Base-by-base conservation (phyloP, 805 yeast genomes). In the Starmera caribaea region DNA sequence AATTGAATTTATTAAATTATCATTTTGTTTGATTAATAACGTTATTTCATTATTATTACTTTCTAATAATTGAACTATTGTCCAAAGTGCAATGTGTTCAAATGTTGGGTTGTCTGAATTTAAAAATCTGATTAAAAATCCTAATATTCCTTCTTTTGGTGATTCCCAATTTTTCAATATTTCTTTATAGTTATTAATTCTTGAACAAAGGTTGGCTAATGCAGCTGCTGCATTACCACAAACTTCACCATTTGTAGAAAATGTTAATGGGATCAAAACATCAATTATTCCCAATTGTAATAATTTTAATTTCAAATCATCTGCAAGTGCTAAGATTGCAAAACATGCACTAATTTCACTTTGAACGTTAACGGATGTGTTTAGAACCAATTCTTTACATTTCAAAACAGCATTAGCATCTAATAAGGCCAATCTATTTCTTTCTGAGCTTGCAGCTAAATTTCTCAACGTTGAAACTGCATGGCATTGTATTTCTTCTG, bases 151-250 rank as follows among this genome's bases (percentile, higher is more conserved):
- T 43, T 86, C 88, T 38, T 73, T 75, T 34, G 95, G 95, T 43
- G 67, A 66, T 16, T 73, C 67, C 94, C 97, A 92, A 48, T 79
- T 73, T 40, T 76, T 73, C 42, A 87, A 71, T 44, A 92, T 85
- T 47, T 81, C 79, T 43, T 79, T 73, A 61, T 89, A 89, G 51
- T 86, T 89, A 51, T 74, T 75, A 30, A 90, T 86, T 62, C 96
- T 78, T 5, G 97, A 88, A 49, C 96, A 87, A 51, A 92, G 68
- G 57, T 92, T 92, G 27, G 98, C 98, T 49, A 92, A 72, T 2
- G 98, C 97, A 30, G 98, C 98, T 13, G 97, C 98, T 2, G 96
- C 84, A 62, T 92, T 92, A 41, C 98, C 98, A 60, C 96, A 92
- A 14, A 92, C 97, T 63, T 94, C 98, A 43, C 88, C 83, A 58